Percentiles rank a stretch among this genome's conserved stretches.
phyloP scores from a whole-genome alignment of 1,139 yeast species.

The Candida neerlandica region DNA sequence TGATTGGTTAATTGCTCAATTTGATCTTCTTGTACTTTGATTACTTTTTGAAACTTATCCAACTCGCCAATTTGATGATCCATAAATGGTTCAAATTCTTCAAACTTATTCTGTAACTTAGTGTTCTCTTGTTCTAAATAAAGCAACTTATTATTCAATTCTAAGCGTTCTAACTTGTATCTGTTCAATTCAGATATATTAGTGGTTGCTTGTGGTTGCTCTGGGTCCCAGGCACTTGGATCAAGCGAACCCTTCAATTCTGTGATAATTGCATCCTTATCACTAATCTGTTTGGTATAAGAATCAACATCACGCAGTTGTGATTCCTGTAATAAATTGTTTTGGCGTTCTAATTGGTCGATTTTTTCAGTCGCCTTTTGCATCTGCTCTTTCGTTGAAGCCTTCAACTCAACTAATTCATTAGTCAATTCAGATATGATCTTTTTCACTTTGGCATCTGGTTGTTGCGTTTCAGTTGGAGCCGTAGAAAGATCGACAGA shows the following conservation, averaged over 20 bases:
- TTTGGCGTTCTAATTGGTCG: constrained; percentile 47
- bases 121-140: constrained; percentile 52
- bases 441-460: constrained; percentile 27
- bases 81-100: constrained; percentile 56
- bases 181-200: constrained; percentile 39
- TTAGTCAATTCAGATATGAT: constrained; percentile 45
- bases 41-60: constrained; percentile 53
- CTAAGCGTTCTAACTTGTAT: constrained; percentile 45
- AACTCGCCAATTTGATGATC: constrained; percentile 57
- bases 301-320: constrained; percentile 20
- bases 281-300: constrained; percentile 30
- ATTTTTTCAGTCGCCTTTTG: constrained; percentile 56
- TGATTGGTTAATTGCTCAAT: constrained; percentile 44
- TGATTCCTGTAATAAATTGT: constrained; percentile 26
- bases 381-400: constrained; percentile 53
- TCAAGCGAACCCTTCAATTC: constrained; percentile 39
- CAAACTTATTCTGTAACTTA: constrained; percentile 40
- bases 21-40: constrained; percentile 55
- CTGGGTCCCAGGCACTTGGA: constrained; percentile 33
- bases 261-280: constrained; percentile 36
- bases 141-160: constrained; percentile 47
- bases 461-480: constrained; percentile 1
- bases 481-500: neutral
- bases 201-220: constrained; percentile 22
- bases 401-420: constrained; percentile 49